Base-by-base conservation (phyloP, 768 basidiomycete genomes). In the Macrolepiota fuliginosa region DNA sequence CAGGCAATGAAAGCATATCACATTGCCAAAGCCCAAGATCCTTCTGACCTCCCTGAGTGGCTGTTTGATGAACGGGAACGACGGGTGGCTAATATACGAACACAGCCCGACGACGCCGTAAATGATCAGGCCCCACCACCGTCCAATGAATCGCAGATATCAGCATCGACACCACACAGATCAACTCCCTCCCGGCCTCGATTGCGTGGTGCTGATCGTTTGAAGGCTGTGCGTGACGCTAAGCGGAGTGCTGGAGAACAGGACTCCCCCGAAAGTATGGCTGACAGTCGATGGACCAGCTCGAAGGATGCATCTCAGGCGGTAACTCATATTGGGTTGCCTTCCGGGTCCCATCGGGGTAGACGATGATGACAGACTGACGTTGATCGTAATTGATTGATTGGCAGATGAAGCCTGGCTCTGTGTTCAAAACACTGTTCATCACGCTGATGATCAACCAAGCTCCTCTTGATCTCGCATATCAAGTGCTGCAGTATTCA, bases 1-100 rank as follows among this genome's bases (percentile, higher is more conserved):
- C 79, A 79, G n/a, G 84, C 83, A 4, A 83, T 89, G 84, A 88
- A 87, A 68, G 81, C 83, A 0, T 89, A 89, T 68, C 83, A 89
- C 65, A 77, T 87, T 52, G 79, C 79, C 27, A 85, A 86, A 69
- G 87, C 86, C 22, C 78, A 78, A 25, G 74, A 79, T 39, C 82
- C 81, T 10, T 66, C 78, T 29, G 87, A 89, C 67, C 78, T 90
- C 19, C 87, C 89, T 10, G 73, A 77, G 7, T 89, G 88, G 88
- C 77, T 90, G 17, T 89, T 89, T 61, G 80, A 80, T 47, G 83
- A 81, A 58, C 76, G 73, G 45, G 87, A 89, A 66, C 80, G 84
- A 46, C 76, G 77, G 58, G 62, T 64, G 70, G 46, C 57, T 67
- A 64, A 29, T 57, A 64, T 12, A 55, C 64, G 42, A 51, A 53